Evolutionary conservation across 257 asterid species (phyloP).

Genomic region (Solanum tacnaense): DNA sequence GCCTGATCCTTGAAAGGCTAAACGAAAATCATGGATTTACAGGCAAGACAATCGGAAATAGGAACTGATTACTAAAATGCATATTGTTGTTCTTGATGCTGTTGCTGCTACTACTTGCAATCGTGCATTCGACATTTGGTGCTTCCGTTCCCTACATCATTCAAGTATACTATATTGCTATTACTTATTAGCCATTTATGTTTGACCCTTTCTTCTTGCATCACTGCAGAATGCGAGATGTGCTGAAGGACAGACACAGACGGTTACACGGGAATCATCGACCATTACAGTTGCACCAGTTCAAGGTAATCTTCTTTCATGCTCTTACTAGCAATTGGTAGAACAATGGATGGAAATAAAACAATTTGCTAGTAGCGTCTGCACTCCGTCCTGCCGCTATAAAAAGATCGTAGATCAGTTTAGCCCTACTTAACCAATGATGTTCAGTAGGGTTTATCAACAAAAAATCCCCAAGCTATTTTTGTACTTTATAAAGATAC

Average conservation of each 20-base stretch:
- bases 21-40: background rate
- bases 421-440: background rate
- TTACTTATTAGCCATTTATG: background rate
- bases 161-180: background rate
- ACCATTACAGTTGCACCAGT: conserved; percentile 83
- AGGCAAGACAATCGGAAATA: background rate
- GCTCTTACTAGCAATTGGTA: background rate
- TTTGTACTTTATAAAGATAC: background rate
- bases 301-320: conserved; percentile 39
- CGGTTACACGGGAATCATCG: conserved; percentile 76
- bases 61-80: background rate
- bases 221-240: conserved; percentile 59
- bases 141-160: background rate
- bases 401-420: background rate
- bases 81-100: background rate
- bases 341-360: background rate
- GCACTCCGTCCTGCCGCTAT: background rate
- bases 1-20: background rate
- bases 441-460: background rate
- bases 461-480: background rate
- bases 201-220: background rate
- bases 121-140: background rate
- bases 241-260: conserved; percentile 76
- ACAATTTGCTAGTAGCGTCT: background rate
- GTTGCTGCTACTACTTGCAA: background rate